A percentile compares a stretch with the other conserved stretches of the same genome.
These are phyloP conservation scores for Oryza longistaminata DNA, from an alignment of 176 grass and related monocot genomes.

Conservation along the genomic window DNA sequence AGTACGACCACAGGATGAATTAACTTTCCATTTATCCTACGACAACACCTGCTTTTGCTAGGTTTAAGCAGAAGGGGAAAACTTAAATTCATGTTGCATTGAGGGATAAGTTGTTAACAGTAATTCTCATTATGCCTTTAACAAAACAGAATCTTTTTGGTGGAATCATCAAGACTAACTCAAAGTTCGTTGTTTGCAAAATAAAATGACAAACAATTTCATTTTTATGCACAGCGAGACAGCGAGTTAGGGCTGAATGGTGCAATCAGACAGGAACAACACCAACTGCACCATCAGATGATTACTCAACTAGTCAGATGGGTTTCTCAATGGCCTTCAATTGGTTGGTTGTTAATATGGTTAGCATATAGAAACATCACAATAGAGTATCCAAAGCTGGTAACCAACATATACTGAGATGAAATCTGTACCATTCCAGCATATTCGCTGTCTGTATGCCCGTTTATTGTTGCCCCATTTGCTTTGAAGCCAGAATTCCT, in stretches of 20 bases:
- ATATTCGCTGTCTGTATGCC: slow-evolving; percentile 57
- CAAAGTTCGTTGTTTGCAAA: slow-evolving; percentile 15
- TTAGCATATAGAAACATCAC: slow-evolving; percentile 21
- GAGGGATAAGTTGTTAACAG: background rate
- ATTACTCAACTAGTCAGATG: background rate
- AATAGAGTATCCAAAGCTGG: background rate
- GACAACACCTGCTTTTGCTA: background rate
- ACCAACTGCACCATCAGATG: slow-evolving; percentile 5
- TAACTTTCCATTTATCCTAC: slow-evolving; percentile 6
- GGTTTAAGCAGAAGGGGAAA: background rate
- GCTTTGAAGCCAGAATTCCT: slow-evolving; percentile 51
- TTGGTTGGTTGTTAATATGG: slow-evolving; percentile 12
- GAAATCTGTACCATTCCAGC: slow-evolving; percentile 64
- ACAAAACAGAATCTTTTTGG: background rate
- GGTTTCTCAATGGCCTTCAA: background rate
- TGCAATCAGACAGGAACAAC: slow-evolving; percentile 7
- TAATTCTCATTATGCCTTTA: background rate
- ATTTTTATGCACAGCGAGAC: background rate
- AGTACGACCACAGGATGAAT: background rate
- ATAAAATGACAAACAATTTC: slow-evolving; percentile 5
- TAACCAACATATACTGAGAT: slow-evolving; percentile 18
- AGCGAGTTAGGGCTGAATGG: background rate
- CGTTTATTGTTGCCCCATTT: slow-evolving; percentile 47
- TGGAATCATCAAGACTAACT: background rate
- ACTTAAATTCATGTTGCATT: background rate